phyloP scores from a whole-genome alignment of 305 asterid genomes.

The Nicotiana rustica region DNA sequence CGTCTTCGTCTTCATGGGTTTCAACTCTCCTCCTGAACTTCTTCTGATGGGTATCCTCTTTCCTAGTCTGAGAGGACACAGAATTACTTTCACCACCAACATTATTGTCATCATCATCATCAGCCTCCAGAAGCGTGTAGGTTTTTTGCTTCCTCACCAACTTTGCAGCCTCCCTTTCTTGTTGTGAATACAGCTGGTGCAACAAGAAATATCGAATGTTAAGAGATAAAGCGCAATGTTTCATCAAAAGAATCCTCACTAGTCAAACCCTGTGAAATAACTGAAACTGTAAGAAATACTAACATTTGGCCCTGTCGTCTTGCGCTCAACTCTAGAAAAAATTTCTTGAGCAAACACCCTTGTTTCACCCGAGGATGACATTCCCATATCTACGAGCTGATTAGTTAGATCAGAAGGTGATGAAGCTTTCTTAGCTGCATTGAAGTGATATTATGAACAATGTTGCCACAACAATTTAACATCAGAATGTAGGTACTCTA shows the following conservation, averaged over 20 bases:
- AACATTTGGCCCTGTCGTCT: slow-evolving; percentile 80
- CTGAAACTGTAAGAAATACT: slow-evolving; percentile 40
- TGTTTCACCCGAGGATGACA: slow-evolving; percentile 71
- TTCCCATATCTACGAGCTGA: slow-evolving; percentile 64
- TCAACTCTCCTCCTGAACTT: slow-evolving; percentile 84
- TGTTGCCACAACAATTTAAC: neutral
- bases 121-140: slow-evolving; percentile 76
- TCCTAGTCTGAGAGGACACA: slow-evolving; percentile 52
- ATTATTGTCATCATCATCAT: slow-evolving; percentile 54
- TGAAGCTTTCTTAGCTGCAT: slow-evolving; percentile 85
- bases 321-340: slow-evolving; percentile 76
- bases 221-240: neutral
- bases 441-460: slow-evolving; percentile 31
- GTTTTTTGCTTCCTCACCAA: slow-evolving; percentile 73
- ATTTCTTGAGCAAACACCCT: slow-evolving; percentile 71
- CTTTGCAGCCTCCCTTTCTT: slow-evolving; percentile 75
- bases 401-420: slow-evolving; percentile 79
- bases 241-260: neutral
- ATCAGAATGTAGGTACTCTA: neutral
- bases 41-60: slow-evolving; percentile 60
- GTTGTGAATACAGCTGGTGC: slow-evolving; percentile 67
- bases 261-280: slow-evolving; percentile 34
- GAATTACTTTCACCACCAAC: slow-evolving; percentile 35
- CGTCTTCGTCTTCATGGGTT: slow-evolving; percentile 68
- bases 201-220: slow-evolving; percentile 18